Percentiles rank a stretch among this genome's conserved stretches.
phyloP scores from a whole-genome alignment of 2,329 filamentous ascomycete genomes.

The Fusarium devonianum region DNA sequence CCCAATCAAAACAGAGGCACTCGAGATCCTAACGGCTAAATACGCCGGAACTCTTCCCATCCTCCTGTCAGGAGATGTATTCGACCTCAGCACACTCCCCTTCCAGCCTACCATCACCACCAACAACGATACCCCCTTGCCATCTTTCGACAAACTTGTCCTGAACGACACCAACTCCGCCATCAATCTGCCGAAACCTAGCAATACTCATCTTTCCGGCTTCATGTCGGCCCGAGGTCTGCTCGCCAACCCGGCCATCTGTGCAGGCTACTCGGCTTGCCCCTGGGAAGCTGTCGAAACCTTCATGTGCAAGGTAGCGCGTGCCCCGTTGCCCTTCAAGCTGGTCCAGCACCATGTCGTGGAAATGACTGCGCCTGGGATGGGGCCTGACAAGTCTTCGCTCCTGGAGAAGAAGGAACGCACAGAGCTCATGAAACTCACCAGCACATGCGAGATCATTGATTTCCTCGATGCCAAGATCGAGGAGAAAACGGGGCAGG shows the following conservation, averaged over 20 bases:
- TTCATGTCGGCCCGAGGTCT: constrained; percentile 76
- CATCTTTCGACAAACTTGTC: constrained; percentile 43
- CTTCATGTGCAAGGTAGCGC: constrained; percentile 66
- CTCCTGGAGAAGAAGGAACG: constrained; percentile 66
- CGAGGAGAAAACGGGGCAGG: constrained; percentile 45
- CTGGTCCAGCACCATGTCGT: constrained; percentile 70
- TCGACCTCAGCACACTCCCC: constrained; percentile 61
- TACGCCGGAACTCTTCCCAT: constrained; percentile 65
- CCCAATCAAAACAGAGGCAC: constrained; percentile 68
- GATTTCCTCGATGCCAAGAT: constrained; percentile 66
- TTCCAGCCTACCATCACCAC: constrained; percentile 46
- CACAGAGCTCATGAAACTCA: constrained; percentile 55
- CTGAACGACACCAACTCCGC: constrained; percentile 29
- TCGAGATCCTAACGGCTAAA: constrained; percentile 61
- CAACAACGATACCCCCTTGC: constrained; percentile 31
- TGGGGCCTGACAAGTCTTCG: constrained; percentile 59
- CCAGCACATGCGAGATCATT: constrained; percentile 64
- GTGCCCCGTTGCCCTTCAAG: constrained; percentile 67
- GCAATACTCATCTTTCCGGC: constrained; percentile 61
- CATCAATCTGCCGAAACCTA: constrained; percentile 39
- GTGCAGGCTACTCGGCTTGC: constrained; percentile 63
- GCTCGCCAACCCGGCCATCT: constrained; percentile 72
- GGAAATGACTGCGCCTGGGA: constrained; percentile 70
- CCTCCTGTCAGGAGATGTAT: constrained; percentile 74
- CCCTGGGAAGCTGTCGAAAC: constrained; percentile 68